Base-by-base conservation (phyloP, 164 flowering plant genomes). In the Buxus sempervirens region DNA sequence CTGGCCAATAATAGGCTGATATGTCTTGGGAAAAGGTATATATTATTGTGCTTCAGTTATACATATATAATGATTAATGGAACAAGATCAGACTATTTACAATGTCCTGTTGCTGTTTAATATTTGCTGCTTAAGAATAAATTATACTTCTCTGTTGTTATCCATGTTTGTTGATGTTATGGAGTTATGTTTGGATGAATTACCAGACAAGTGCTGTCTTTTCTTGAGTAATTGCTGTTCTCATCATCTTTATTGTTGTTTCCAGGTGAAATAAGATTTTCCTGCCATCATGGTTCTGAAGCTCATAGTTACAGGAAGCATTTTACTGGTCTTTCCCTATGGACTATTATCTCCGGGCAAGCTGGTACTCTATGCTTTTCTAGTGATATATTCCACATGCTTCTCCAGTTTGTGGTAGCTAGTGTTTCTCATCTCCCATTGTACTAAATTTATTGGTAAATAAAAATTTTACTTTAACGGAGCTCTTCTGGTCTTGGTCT, bases 301-400 rank as follows among this genome's bases (percentile, higher is more conserved):
- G 41, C 22, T 55, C 60, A 54, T 23, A 36, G 53, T 8, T 45
- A 54, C 74, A 62, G 25, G 59, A 58, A 66, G 55, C 57, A 56
- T 61, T 67, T 54, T 24, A 38, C 21, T 36, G 54, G 58, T n/a
- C 23, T 67, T 32, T 57, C 64, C 56, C 22, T 71, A 25, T 75
- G 73, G 77, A 65, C 70, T 23, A 51, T 62, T 14, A 42, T 75
- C 20, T 70, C 62, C 62, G 77, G 74, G 49, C 70, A 57, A 62
- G 67, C 71, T 36, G 74, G 77, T 70, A 75, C 58, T 36, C 41
- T 28, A 26, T 42, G 19, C 16, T n/a, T 51, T 8, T 23, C 20
- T 38, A 0, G 1, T 53, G 25, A 56, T 51, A 36, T 14, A 3
- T 23, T 23, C 14, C 32, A n/a, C 48, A n/a, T 12, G 0, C 22